phyloP scores from a whole-genome alignment of 2,329 filamentous ascomycete species.

The Pezicula carpinea region DNA sequence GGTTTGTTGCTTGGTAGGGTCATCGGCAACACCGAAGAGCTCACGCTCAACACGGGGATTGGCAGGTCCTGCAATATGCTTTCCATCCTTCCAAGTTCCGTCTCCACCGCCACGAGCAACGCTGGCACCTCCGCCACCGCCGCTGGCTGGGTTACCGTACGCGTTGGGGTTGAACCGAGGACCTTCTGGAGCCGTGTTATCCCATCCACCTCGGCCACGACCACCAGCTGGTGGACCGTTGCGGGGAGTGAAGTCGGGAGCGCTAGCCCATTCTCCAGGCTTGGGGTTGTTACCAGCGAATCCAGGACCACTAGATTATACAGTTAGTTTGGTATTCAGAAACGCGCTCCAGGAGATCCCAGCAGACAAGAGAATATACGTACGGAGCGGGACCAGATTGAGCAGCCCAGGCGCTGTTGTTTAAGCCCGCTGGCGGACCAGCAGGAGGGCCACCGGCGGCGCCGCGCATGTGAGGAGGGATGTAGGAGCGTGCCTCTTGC shows the following conservation, averaged over 20 bases:
- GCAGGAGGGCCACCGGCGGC: constrained; percentile 37
- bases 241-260: constrained; percentile 33
- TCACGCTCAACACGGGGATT: constrained; percentile 92
- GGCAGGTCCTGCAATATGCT: constrained; percentile 84
- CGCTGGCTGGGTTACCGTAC: constrained; percentile 39
- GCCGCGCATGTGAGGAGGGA: constrained; percentile 76
- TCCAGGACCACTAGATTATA: constrained; percentile 40
- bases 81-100: constrained; percentile 93
- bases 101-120: constrained; percentile 81
- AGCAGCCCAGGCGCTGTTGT: constrained; percentile 56
- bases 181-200: constrained; percentile 16
- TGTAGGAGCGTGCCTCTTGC: constrained; percentile 63
- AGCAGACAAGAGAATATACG: constrained; percentile 26
- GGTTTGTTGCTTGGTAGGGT: constrained; percentile 91
- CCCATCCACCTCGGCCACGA: constrained; percentile 34
- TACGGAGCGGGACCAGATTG: constrained; percentile 38
- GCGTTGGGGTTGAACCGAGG: constrained; percentile 49
- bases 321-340: constrained; percentile 21
- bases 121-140: constrained; percentile 39
- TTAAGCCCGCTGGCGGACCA: constrained; percentile 37
- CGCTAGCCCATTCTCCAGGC: constrained; percentile 28
- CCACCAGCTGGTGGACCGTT: constrained; percentile 18
- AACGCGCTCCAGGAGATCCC: not conserved
- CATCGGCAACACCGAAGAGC: constrained; percentile 86
- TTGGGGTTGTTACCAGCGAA: constrained; percentile 33